Evolutionary conservation across 306 rosid genomes (phyloP), one percentile per base, ranked within the genome.

Genomic region (Amphicarpaea edgeworthii): DNA sequence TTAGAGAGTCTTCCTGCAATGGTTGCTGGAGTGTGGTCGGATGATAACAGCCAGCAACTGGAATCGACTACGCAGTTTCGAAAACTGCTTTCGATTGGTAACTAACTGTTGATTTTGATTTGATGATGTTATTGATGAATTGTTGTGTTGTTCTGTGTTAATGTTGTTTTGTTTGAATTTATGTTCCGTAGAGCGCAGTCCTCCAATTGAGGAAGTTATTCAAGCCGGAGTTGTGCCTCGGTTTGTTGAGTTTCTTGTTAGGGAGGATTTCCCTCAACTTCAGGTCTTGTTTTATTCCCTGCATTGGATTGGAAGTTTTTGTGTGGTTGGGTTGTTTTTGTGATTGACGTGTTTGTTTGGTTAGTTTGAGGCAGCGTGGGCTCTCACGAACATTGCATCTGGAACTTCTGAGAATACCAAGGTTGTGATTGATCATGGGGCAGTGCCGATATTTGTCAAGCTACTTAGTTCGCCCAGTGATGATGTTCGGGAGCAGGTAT

Each of bases 281-380:
- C 98, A 93, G 98, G 98, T 93, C 54, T 45, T 80, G 3, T 12
- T 11, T 7, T 30, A 4, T 12, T 9, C 4, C 7, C 38, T 12
- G 0, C 28, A 12, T 75, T 45, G 58, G 17, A 12, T 75, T 45
- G 58, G 17, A 59, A 41, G 12, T 17, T 62, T 16, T 8, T n/a
- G n/a, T 34, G 12, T 51, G 9, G 28, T 20, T 53, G 53, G 7
- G 60, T 46, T 74, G 10, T 70, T 61, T 11, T 69, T 64, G 45
- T 47, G 34, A 43, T 37, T 81, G 45, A 37, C 41, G 20, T 58
- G 10, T 6, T 55, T 80, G 46, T 40, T 47, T 75, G 30, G 42
- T 37, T 76, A 93, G 98, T 93, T 93, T 68, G 98, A 93, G 87
- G 98, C 98, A 49, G 98, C 98, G 16, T 93, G 98, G 98, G 98